phyloP scores from a whole-genome alignment of 306 rosid species.

The Vicia villosa region DNA sequence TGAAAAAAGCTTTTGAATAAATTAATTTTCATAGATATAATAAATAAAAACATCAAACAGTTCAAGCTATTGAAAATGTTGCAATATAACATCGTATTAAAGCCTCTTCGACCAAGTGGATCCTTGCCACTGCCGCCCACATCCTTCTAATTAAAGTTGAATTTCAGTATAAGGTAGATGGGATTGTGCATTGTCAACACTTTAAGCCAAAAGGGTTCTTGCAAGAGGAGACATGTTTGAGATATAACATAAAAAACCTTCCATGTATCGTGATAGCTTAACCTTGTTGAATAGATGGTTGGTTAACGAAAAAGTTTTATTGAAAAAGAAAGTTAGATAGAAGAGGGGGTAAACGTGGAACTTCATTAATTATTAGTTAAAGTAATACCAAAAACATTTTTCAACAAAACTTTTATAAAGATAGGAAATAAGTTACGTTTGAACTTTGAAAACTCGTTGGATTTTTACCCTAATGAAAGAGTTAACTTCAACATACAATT shows the following conservation, averaged over 20 bases:
- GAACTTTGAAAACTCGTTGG: background rate
- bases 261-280: background rate
- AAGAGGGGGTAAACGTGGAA: background rate
- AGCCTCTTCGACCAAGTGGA: background rate
- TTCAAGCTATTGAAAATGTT: constrained; percentile 11
- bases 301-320: background rate
- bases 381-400: background rate
- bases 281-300: background rate
- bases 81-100: background rate
- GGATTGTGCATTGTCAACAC: background rate
- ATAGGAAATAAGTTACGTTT: constrained; percentile 1
- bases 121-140: background rate
- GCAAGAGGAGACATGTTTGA: background rate
- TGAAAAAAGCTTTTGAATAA: background rate
- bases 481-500: constrained; percentile 7
- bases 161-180: background rate
- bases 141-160: background rate
- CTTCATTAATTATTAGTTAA: constrained; percentile 23
- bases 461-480: background rate
- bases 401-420: background rate
- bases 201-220: background rate
- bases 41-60: constrained; percentile 2
- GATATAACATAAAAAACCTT: background rate
- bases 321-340: background rate
- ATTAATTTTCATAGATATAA: background rate